phyloP scores from a whole-genome alignment of 441 rosid species.

The Hura crepitans region DNA sequence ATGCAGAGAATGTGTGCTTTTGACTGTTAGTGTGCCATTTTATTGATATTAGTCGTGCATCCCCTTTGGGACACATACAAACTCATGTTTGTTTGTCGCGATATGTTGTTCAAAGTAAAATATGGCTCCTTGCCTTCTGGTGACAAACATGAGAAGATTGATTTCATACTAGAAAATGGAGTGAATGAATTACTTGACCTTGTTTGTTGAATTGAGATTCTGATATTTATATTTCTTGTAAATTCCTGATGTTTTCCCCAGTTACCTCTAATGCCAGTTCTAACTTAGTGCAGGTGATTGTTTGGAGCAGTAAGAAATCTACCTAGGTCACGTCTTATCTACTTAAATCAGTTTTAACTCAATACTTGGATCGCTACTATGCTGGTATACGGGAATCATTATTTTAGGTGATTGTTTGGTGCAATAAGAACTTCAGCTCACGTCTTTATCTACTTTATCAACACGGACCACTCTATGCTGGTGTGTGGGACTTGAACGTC shows the following conservation, averaged over 20 bases:
- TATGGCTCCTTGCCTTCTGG: background rate
- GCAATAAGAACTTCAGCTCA: background rate
- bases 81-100: background rate
- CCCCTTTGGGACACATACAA: background rate
- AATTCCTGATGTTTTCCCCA: background rate
- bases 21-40: background rate
- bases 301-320: background rate
- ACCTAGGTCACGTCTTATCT: background rate
- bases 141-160: background rate
- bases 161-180: background rate
- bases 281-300: constrained; percentile 13
- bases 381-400: too few relatives aligned
- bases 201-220: background rate
- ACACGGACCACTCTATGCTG: background rate
- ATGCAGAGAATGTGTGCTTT: background rate
- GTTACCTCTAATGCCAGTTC: background rate
- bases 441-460: background rate
- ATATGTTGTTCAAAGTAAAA: too few relatives aligned
- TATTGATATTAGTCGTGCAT: background rate
- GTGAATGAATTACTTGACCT: background rate
- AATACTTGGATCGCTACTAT: too few relatives aligned
- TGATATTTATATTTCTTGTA: background rate
- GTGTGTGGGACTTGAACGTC: background rate
- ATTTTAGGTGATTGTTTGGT: constrained; percentile 15
- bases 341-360: too few relatives aligned